Evolutionary conservation across 2,329 filamentous ascomycete species (phyloP).

Genomic region (Falciphora oryzae): DNA sequence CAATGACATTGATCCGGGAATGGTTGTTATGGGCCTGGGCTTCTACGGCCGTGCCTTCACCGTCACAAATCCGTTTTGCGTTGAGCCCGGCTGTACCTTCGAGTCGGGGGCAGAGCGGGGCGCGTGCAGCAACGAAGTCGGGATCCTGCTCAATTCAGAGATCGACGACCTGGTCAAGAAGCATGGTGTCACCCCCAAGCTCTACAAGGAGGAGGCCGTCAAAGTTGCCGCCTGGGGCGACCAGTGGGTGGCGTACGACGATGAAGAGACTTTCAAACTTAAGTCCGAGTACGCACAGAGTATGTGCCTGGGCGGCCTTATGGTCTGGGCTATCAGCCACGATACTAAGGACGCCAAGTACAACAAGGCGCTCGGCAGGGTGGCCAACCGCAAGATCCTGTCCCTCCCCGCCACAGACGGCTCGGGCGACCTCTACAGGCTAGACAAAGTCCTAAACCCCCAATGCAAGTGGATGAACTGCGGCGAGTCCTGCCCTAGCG

Average conservation of each 20-base stretch:
- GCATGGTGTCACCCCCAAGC: slow-evolving; percentile 3
- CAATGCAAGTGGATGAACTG: slow-evolving; percentile 5
- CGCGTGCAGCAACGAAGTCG: slow-evolving; percentile 17
- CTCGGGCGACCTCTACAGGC: no score
- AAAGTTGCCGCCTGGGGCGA: slow-evolving; percentile 22
- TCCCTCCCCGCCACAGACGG: no score
- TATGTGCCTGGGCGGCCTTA: slow-evolving; percentile 17
- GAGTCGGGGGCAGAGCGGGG: slow-evolving; percentile 15
- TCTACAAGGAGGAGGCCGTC: slow-evolving; percentile 22
- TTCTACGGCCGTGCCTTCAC: slow-evolving; percentile 33
- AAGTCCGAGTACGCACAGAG: slow-evolving; percentile 22
- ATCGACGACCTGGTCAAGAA: slow-evolving; percentile 18
- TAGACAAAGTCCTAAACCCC: no score
- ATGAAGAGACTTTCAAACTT: slow-evolving; percentile 21
- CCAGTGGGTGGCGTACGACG: slow-evolving; percentile 29
- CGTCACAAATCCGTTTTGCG: slow-evolving; percentile 18
- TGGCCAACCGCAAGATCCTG: background rate
- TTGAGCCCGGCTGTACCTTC: slow-evolving; percentile 20
- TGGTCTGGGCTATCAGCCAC: slow-evolving; percentile 15
- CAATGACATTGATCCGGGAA: slow-evolving; percentile 31
- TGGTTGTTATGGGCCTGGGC: slow-evolving; percentile 35
- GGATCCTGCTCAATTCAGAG: slow-evolving; percentile 21
- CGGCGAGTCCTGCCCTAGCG: background rate
- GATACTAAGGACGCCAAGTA: slow-evolving; percentile 6
- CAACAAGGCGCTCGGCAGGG: background rate